Conservation (phyloP, 23 red algal genomes). For the Agarophyton chilense region DNA sequence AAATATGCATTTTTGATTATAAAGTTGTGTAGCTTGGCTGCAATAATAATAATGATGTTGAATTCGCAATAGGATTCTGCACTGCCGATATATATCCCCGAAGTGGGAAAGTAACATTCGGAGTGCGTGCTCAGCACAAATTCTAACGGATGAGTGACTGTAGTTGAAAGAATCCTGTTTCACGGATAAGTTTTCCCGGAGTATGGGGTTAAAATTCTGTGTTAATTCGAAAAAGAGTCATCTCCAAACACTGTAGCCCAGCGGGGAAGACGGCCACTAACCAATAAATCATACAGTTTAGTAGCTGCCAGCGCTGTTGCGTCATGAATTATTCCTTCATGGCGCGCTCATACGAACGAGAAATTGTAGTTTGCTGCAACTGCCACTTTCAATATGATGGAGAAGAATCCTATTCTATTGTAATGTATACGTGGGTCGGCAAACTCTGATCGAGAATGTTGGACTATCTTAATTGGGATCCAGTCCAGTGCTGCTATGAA, state of each 20-base stretch:
- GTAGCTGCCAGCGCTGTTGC: constrained; percentile 10
- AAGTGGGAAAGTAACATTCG: constrained; percentile 1
- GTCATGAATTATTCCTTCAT: constrained; percentile 15
- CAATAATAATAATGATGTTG: neutral
- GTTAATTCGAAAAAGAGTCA: constrained; percentile 21
- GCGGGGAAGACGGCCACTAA: neutral
- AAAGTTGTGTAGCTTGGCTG: neutral
- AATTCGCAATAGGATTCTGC: neutral
- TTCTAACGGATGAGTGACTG: constrained; percentile 28
- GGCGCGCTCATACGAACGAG: constrained; percentile 13
- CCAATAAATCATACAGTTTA: neutral
- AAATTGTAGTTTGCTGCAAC: constrained; percentile 20
- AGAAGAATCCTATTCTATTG: constrained; percentile 26
- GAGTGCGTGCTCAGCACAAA: constrained; percentile 6
- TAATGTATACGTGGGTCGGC: constrained; percentile 15
- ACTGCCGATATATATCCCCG: neutral
- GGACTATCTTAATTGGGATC: neutral
- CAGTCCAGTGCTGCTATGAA: constrained; percentile 30
- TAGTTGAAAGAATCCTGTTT: constrained; percentile 34
- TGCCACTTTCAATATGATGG: neutral
- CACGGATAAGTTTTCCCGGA: neutral
- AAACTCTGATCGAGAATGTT: neutral
- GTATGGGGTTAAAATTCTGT: constrained; percentile 1
- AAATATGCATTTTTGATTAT: neutral
- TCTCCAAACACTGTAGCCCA: constrained; percentile 16